Conservation (phyloP, 2,329 filamentous ascomycete species). For the Aspergillus fructus region DNA sequence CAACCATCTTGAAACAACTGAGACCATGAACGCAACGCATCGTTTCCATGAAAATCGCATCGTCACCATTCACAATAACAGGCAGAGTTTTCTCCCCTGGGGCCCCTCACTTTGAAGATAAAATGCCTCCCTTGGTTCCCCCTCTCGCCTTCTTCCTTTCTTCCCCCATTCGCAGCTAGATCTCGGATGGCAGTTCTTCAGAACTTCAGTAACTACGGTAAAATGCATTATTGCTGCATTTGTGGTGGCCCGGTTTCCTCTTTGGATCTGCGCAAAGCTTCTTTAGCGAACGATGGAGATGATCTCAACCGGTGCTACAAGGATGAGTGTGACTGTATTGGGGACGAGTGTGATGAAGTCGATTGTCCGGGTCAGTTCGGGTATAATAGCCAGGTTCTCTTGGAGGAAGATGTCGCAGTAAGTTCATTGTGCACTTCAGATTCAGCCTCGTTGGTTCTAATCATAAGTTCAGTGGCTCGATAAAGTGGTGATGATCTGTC, state of each 20-base stretch:
- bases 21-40: neutral
- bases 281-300: neutral
- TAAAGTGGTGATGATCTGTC: neutral
- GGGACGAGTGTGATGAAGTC: neutral
- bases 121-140: too few species aligned
- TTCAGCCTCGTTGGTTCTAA: neutral
- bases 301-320: neutral
- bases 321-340: neutral
- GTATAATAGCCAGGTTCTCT: neutral
- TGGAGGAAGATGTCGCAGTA: neutral
- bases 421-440: neutral
- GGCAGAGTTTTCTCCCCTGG: too few species aligned
- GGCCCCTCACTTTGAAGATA: too few species aligned
- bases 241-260: constrained; percentile 2
- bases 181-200: too few species aligned
- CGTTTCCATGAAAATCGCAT: too few species aligned
- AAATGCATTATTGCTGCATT: constrained; percentile 2
- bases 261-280: neutral
- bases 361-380: neutral
- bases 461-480: neutral
- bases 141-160: too few species aligned
- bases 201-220: too few species aligned
- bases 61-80: too few species aligned
- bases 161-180: too few species aligned
- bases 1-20: neutral